Percentiles rank a stretch among this genome's conserved stretches.
Evolutionary conservation across 257 asterid species (phyloP).

Genomic region (Perilla frutescens): DNA sequence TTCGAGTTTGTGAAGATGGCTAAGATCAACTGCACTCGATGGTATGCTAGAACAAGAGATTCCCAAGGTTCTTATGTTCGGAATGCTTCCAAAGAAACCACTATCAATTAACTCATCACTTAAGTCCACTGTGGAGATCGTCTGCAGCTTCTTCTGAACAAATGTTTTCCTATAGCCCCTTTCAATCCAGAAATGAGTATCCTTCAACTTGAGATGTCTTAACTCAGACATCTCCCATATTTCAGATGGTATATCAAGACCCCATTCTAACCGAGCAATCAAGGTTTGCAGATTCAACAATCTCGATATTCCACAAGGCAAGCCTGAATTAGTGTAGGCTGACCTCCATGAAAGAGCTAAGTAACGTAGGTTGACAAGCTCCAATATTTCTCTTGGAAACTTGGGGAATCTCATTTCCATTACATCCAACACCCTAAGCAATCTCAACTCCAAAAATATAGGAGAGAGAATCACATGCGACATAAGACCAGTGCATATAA

Average conservation of each 20-base stretch:
- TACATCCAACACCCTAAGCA: conserved; percentile 33
- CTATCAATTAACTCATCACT: no score
- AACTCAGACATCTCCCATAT: background rate
- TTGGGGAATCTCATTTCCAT: background rate
- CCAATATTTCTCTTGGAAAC: conserved; percentile 23
- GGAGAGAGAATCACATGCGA: background rate
- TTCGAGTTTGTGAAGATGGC: background rate
- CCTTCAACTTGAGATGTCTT: background rate
- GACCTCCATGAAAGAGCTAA: no score
- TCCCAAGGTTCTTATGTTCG: background rate
- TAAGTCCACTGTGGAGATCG: background rate
- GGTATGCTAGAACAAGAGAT: no score
- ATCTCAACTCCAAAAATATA: background rate
- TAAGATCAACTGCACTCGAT: background rate
- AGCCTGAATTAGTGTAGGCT: background rate
- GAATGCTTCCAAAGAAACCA: background rate
- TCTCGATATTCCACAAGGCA: background rate
- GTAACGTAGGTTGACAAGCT: background rate
- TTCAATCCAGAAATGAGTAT: no score
- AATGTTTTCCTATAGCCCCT: background rate
- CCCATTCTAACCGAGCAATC: background rate
- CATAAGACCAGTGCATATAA: no score
- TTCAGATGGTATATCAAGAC: no score
- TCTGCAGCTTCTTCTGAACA: background rate
- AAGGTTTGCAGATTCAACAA: conserved; percentile 27